Evolutionary conservation across 2,329 filamentous ascomycete species (phyloP), one percentile per base, ranked within the genome.

Genomic region (Trichoderma sp.): DNA sequence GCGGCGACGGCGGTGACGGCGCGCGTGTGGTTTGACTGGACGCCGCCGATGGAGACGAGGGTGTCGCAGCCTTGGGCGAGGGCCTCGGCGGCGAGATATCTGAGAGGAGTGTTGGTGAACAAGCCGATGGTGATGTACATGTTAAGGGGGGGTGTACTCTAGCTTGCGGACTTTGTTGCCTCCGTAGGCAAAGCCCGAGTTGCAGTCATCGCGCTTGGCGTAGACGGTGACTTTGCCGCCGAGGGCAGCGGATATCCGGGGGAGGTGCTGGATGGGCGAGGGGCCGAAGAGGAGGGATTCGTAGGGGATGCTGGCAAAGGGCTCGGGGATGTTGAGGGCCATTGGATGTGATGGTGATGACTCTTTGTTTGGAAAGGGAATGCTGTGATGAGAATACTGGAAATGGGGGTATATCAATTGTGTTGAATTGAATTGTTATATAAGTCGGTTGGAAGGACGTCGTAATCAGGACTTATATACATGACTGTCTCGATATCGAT

Each of bases 181-280:
- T 46, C 89, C 89, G 74, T 84, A 90, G 3, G 89, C 89, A 21
- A 91, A 83, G 0, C 86, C 87, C 1, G 88, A 90, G 79, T 90
- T 91, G 75, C 88, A 87, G 79, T 92, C 90, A 72, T 92, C 90
- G 61, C 90, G 85, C 79, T 92, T 92, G 65, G 90, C 90, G 75
- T 88, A 92, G 71, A 92, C 85, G 24, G 84, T 82, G 51, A 90
- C 86, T 73, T 84, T 84, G 34, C 84, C 84, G 59, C 86, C 85
- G 5, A 91, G 83, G 28, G 86, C 87, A 65, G 83, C 77, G 37
- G 87, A 88, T 75, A 91, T 90, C 71, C 89, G 85, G 66, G 88
- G 87, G 43, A 93, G 85, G 63, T 83, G 78, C 75, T 92, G 89
- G 74, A 92, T 90, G 34, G 89, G 90, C 0, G 90, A 91, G 18